Evolutionary conservation across 2,329 filamentous ascomycete genomes (phyloP).

Genomic region (Epichloe uncinata): DNA sequence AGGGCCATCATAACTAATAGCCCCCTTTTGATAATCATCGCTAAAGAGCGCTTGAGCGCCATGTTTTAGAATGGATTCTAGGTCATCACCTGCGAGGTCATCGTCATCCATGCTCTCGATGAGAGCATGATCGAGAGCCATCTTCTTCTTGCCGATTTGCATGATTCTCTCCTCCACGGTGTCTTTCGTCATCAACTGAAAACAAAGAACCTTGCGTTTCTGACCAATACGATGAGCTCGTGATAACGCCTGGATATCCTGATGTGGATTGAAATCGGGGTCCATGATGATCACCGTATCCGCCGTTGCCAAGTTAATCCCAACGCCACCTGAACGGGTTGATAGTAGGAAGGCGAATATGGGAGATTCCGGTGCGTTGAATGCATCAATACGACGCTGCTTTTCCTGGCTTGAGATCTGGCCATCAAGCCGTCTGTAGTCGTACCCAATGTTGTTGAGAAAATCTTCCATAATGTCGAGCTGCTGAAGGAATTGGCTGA

Average conservation of each 20-base stretch:
- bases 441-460: constrained; percentile 57
- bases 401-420: constrained; percentile 68
- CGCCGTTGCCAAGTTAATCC: constrained; percentile 92
- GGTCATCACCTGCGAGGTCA: constrained; percentile 63
- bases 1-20: constrained; percentile 68
- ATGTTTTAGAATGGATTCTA: constrained; percentile 78
- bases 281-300: constrained; percentile 98
- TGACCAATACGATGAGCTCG: constrained; percentile 94
- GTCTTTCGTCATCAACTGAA: constrained; percentile 81
- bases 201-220: constrained; percentile 88
- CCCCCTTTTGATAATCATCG: constrained; percentile 53
- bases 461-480: constrained; percentile 90
- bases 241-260: constrained; percentile 91
- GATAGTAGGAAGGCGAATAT: constrained; percentile 88
- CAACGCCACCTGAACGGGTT: constrained; percentile 87
- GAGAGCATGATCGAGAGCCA: constrained; percentile 87
- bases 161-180: constrained; percentile 93
- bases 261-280: constrained; percentile 94
- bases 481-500: constrained; percentile 88
- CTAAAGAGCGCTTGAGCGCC: constrained; percentile 80
- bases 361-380: constrained; percentile 70
- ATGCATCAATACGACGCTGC: constrained; percentile 87
- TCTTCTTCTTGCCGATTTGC: constrained; percentile 89
- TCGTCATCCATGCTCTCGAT: constrained; percentile 84
- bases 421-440: constrained; percentile 78